Conservation (phyloP, 148 eudicot species). For the Silene uniflora region DNA sequence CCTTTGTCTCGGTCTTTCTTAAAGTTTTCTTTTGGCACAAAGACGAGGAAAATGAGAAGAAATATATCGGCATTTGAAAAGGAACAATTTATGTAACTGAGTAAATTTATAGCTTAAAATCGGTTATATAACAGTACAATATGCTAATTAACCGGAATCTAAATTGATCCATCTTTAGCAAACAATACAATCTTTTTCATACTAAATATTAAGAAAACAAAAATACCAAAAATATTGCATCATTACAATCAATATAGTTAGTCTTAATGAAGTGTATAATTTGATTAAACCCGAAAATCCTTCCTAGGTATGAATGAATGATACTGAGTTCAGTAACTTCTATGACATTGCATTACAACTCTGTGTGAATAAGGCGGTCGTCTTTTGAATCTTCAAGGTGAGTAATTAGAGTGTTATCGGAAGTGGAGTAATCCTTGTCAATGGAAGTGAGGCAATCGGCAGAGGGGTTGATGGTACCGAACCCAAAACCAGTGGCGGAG, state of each 20-base stretch:
- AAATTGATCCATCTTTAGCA: background rate
- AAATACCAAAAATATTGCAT: constrained; percentile 26
- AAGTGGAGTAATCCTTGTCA: constrained; percentile 32
- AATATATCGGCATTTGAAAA: too few species aligned
- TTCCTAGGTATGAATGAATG: constrained; percentile 17
- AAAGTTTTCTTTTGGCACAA: too few species aligned
- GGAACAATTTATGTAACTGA: too few species aligned
- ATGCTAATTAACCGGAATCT: background rate
- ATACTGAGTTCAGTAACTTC: background rate
- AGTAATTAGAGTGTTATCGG: constrained; percentile 24
- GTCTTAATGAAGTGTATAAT: background rate
- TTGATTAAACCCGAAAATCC: constrained; percentile 8
- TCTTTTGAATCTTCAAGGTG: constrained; percentile 22
- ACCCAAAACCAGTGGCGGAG: constrained; percentile 55
- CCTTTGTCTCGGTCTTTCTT: too few species aligned
- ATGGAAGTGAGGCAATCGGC: constrained; percentile 75
- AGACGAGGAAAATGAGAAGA: background rate
- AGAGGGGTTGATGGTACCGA: constrained; percentile 65
- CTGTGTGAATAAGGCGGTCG: constrained; percentile 57
- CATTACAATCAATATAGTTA: constrained; percentile 22
- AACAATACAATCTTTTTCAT: constrained; percentile 8
- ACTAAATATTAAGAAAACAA: background rate
- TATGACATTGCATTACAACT: constrained; percentile 42
- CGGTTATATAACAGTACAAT: background rate
- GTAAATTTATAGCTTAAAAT: too few species aligned